These are phyloP conservation scores for Rosa multiflora DNA, from an alignment of 306 rosid species.

Conservation along the genomic window DNA sequence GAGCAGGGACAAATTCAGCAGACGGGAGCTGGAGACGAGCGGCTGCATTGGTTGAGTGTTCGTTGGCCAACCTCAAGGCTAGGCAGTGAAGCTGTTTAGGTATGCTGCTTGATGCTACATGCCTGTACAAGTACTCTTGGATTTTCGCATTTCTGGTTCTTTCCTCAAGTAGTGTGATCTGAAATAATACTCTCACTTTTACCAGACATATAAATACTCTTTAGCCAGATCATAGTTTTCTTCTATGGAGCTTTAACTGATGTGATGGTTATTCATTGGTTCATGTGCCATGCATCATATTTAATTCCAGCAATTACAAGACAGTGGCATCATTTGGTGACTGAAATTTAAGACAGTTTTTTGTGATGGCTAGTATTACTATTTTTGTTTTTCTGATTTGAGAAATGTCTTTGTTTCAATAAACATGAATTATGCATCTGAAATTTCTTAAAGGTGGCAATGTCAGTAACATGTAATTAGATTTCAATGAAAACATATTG, in stretches of 20 bases:
- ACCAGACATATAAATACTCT: background rate
- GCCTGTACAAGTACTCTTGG: constrained; percentile 92
- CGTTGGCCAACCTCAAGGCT: constrained; percentile 76
- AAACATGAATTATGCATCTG: background rate
- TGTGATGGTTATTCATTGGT: background rate
- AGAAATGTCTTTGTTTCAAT: background rate
- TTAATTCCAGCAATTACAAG: background rate
- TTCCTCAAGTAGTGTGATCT: constrained; percentile 78
- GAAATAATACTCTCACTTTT: constrained; percentile 8
- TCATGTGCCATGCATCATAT: background rate
- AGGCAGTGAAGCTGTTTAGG: constrained; percentile 99
- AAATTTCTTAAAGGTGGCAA: background rate
- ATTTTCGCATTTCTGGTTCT: constrained; percentile 93
- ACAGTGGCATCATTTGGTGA: background rate
- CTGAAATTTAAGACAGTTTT: background rate
- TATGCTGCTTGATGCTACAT: constrained; percentile 98
- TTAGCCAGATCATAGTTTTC: background rate
- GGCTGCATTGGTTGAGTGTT: constrained; percentile 87
- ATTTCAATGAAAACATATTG: background rate
- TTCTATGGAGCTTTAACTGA: background rate
- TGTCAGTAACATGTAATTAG: background rate
- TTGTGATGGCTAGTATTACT: background rate
- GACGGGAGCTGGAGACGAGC: constrained; percentile 97
- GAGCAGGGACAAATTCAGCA: constrained; percentile 87
- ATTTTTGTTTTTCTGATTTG: background rate